phyloP scores from a whole-genome alignment of 2,329 filamentous ascomycete genomes.

The Aspergillus tanneri region DNA sequence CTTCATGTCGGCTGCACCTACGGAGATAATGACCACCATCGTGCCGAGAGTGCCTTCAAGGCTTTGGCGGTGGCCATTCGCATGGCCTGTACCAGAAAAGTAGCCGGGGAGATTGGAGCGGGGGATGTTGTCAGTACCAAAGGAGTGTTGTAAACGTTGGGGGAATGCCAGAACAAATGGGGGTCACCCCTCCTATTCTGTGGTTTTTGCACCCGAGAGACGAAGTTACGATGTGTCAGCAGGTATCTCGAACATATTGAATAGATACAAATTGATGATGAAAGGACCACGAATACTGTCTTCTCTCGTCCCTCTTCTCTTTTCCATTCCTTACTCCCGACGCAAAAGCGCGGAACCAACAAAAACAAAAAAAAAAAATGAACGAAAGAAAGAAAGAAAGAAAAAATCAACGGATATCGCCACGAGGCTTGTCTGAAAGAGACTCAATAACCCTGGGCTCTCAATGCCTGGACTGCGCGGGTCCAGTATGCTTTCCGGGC shows the following conservation, averaged over 20 bases:
- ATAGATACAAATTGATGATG: neutral
- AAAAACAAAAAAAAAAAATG: neutral
- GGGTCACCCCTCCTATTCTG: neutral
- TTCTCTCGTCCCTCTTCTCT: neutral
- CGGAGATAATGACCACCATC: conserved; percentile 92
- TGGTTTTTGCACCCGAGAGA: conserved; percentile 1
- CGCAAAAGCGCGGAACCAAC: neutral
- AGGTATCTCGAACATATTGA: neutral
- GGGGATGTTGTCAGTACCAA: conserved; percentile 96
- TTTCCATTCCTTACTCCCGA: neutral
- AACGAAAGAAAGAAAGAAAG: neutral
- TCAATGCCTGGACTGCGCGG: conserved; percentile 46
- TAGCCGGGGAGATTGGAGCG: conserved; percentile 77
- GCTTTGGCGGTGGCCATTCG: conserved; percentile 84
- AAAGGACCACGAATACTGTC: neutral
- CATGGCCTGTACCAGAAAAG: conserved; percentile 69
- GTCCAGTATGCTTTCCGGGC: conserved; percentile 53
- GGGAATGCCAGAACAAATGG: neutral
- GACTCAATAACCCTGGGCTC: conserved; percentile 19
- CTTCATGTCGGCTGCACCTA: conserved; percentile 90
- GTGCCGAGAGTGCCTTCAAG: conserved; percentile 96
- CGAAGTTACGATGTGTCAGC: conserved; percentile 6
- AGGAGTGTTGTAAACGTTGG: conserved; percentile 65
- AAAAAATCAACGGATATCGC: neutral
- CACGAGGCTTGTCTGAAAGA: neutral